phyloP scores from a whole-genome alignment of 768 basidiomycete genomes.

The Xerocomellus intermedius region DNA sequence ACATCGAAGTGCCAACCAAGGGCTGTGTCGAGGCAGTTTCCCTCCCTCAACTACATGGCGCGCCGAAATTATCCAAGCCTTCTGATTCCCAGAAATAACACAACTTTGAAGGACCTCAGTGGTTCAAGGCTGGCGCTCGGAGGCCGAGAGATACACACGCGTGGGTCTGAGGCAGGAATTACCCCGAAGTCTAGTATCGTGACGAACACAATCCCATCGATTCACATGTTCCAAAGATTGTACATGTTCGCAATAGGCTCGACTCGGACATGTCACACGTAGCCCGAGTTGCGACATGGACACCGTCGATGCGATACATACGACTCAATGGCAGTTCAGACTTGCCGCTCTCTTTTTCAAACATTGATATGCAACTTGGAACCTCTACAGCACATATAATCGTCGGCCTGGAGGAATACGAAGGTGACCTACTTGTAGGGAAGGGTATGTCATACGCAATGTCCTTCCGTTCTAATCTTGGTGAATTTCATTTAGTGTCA shows the following conservation, averaged over 20 bases:
- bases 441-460: constrained; percentile 7
- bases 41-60: neutral
- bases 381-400: constrained; percentile 15
- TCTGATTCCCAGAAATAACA: neutral
- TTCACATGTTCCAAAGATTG: too few species aligned
- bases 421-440: constrained; percentile 20
- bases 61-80: neutral
- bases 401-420: constrained; percentile 14
- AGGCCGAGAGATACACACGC: too few species aligned
- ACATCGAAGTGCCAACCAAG: neutral
- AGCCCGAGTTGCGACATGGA: too few species aligned
- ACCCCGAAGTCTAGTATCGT: too few species aligned
- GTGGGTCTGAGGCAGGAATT: too few species aligned
- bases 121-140: too few species aligned
- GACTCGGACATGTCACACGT: too few species aligned
- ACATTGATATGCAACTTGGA: constrained; percentile 13
- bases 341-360: neutral
- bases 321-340: neutral
- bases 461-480: neutral
- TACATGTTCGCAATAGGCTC: too few species aligned
- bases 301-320: too few species aligned
- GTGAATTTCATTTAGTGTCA: constrained; percentile 5
- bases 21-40: constrained; percentile 3
- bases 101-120: neutral
- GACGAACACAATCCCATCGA: too few species aligned